Conservation (phyloP, 2,329 filamentous ascomycete species). For the Aspergillus hiratsukae region DNA sequence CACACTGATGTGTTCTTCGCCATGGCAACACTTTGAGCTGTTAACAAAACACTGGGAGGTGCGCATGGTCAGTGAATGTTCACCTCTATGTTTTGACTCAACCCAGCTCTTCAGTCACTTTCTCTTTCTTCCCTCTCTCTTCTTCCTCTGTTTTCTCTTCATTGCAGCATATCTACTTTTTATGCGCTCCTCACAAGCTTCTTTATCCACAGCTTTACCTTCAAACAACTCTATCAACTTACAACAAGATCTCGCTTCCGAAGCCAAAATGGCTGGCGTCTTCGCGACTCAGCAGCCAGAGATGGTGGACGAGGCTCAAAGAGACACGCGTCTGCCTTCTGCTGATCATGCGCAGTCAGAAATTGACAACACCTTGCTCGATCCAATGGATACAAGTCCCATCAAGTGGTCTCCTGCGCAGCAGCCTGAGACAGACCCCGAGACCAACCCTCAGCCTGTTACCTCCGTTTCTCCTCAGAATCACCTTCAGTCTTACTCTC, state of each 20-base stretch:
- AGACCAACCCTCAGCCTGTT: neutral
- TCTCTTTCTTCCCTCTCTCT: neutral
- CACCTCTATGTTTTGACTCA: neutral
- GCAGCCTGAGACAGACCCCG: neutral
- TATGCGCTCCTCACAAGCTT: neutral
- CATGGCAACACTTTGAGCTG: neutral
- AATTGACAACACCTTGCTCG: neutral
- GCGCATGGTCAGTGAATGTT: neutral
- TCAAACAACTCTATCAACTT: neutral
- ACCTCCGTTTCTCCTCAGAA: neutral
- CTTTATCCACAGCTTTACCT: neutral
- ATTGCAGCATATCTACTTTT: neutral
- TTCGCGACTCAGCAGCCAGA: slow-evolving; percentile 4
- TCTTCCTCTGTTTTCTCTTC: neutral
- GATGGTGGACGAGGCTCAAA: slow-evolving; percentile 10
- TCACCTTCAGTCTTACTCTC: neutral
- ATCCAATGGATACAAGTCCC: slow-evolving; percentile 17
- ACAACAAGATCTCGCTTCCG: neutral
- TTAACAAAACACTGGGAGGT: neutral
- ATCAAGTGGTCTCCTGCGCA: neutral
- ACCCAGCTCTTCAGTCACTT: neutral
- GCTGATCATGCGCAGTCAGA: neutral
- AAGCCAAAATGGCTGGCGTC: slow-evolving; percentile 11
- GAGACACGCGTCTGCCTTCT: slow-evolving; percentile 8
- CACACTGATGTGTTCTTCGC: neutral